Percentiles rank a stretch among this genome's conserved stretches.
Conservation (phyloP, 345 rosid species). For the Carallia pectinifolia region DNA sequence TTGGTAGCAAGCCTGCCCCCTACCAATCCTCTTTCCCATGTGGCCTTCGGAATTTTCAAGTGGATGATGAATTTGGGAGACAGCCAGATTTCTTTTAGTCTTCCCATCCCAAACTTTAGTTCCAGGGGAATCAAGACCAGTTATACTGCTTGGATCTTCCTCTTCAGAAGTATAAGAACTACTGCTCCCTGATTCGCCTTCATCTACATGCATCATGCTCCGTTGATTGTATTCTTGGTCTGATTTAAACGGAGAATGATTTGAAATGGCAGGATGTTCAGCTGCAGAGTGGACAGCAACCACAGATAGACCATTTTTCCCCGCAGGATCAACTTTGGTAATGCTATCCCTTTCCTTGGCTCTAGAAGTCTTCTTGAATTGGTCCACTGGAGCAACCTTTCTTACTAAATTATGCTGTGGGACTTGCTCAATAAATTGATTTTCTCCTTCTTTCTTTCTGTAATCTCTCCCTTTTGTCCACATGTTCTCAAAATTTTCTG, state of each 20-base stretch:
- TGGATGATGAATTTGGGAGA: conserved; percentile 87
- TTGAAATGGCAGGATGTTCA: conserved; percentile 28
- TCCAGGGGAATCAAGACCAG: conserved; percentile 87
- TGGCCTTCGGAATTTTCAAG: conserved; percentile 70
- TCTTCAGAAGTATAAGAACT: conserved; percentile 76
- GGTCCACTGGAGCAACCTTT: conserved; percentile 31
- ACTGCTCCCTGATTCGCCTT: conserved; percentile 51
- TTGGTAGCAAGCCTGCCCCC: conserved; percentile 50
- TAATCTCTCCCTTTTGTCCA: conserved; percentile 98
- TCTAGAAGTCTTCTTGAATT: conserved; percentile 24
- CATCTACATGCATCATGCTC: conserved; percentile 29
- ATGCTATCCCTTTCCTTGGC: conserved; percentile 32
- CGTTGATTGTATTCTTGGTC: conserved; percentile 52
- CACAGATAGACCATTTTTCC: conserved; percentile 23
- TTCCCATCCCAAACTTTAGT: conserved; percentile 97
- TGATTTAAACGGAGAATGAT: conserved; percentile 38
- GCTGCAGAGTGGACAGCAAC: conserved; percentile 14
- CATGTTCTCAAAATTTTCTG: conserved; percentile 93
- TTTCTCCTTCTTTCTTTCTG: conserved; percentile 50
- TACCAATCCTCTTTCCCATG: conserved; percentile 42
- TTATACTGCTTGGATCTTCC: conserved; percentile 60
- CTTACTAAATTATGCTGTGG: conserved; percentile 35
- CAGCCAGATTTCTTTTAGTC: conserved; percentile 68
- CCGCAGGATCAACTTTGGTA: conserved; percentile 26
- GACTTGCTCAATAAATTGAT: conserved; percentile 36